Evolutionary conservation across 768 basidiomycete species (phyloP), one percentile per base, ranked within the genome.

Genomic region (Trametes cingulata): DNA sequence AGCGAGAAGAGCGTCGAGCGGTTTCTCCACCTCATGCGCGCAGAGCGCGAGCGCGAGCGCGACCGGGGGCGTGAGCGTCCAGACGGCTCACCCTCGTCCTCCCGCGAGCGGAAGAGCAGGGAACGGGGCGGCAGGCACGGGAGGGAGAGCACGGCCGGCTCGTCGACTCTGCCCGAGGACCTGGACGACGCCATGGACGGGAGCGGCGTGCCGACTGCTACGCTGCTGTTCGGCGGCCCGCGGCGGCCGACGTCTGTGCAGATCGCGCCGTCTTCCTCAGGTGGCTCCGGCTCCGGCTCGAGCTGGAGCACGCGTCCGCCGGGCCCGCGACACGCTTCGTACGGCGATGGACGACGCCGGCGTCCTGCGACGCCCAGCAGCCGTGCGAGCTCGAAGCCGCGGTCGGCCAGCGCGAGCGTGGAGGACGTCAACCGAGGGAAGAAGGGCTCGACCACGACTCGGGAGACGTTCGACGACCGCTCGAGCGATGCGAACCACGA

Each of bases 181-280:
- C n/a, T 69, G 53, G 27, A 66, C 56, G 29, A 61, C 55, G 46
- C 55, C 14, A 20, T 51, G 22, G 58, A 65, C 37, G 63, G 60
- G n/a, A 53, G 43, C 48, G 52, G 47, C 15, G 35, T 62, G 14
- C 52, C 65, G 22, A 58, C 64, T 4, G 50, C 58, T n/a, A 52
- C 64, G 27, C 52, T 67, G 14, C 47, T 60, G 9, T 61, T 67
- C 36, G 65, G 64, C 8, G 56, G 52, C 1, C 71, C 71, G 1
- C 74, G 74, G 41, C 72, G 79, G 27, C 78, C 79, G n/a, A 68
- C 70, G n/a, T 80, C 77, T 19, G 77, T 79, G 79, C 77, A 79
- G 47, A 73, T 78, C n/a, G 66, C 75, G 39, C 42, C 62, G 13
- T 56, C 57, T 1, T 55, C 60, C 2, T 53, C 45, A 1, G 47